Evolutionary conservation across 345 rosid genomes (phyloP).

Genomic region (Gossypium turneri): DNA sequence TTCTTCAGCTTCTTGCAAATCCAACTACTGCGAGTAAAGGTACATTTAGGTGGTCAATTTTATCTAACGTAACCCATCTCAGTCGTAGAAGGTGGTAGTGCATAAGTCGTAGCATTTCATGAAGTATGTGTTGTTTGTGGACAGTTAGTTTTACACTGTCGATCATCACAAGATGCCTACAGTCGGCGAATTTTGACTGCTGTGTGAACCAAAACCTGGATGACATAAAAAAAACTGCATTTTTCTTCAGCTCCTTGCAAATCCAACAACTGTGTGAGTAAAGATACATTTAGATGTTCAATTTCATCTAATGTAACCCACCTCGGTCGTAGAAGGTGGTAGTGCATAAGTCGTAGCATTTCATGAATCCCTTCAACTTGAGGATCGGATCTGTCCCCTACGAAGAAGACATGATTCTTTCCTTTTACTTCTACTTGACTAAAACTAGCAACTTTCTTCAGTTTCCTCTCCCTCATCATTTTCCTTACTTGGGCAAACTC

Average conservation of each 20-base stretch:
- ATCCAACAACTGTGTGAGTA: background rate
- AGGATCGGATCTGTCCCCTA: conserved; percentile 39
- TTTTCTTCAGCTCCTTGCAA: background rate
- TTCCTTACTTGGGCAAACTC: conserved; percentile 38
- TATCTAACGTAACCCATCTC: background rate
- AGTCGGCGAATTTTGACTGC: background rate
- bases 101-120: conserved; percentile 21
- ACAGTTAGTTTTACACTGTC: too few relatives aligned
- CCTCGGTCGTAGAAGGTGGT: conserved; percentile 23
- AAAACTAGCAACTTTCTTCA: conserved; percentile 38
- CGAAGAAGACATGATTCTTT: conserved; percentile 32
- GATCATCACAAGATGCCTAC: too few relatives aligned
- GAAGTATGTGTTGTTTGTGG: background rate
- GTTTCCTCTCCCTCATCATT: conserved; percentile 35
- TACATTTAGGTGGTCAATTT: too few relatives aligned
- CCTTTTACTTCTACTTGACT: conserved; percentile 39
- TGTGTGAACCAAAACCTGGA: background rate
- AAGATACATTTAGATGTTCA: too few relatives aligned
- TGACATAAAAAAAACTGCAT: background rate
- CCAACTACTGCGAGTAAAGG: background rate
- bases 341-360: conserved; percentile 23
- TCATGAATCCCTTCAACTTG: conserved; percentile 26
- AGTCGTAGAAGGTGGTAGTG: conserved; percentile 23
- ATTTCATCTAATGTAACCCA: background rate
- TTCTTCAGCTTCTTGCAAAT: background rate